Evolutionary conservation across 495 filamentous ascomycete genomes (phyloP), one percentile per base, ranked within the genome.

Genomic region (Xylaria acuta): DNA sequence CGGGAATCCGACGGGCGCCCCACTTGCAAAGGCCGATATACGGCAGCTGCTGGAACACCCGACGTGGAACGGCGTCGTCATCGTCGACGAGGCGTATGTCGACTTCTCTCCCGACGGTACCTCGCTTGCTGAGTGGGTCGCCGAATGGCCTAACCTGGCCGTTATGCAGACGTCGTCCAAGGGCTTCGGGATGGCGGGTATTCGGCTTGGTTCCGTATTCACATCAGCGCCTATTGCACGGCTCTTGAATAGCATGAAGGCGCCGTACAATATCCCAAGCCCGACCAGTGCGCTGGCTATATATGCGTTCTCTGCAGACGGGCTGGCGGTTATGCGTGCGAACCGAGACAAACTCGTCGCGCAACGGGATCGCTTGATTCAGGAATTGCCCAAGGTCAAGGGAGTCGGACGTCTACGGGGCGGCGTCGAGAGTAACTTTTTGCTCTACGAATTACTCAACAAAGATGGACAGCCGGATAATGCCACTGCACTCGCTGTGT

Each of bases 111-210:
- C 91, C 0, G 88, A 92, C 51, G 91, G 90, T 30, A 88, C 92
- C 41, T 93, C 90, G 78, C 86, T 98, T 22, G 96, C 96, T n/a
- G 92, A 97, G 79, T 97, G 92, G 93, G 95, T 96, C 11, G 86
- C 84, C 20, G 94, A 97, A 76, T 97, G 91, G 90, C 94, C 95
- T n/a, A 99, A 98, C 78, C 86, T 99, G 14, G 94, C 97, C 27
- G 94, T 99, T 45, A 96, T 98, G 94, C 96, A 99, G 84, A 98
- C 96, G 1, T 84, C 98, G 16, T 95, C 92, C 76, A 99, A 99
- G 81, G 96, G 93, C 0, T 99, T 99, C 76, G 96, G 96, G 2
- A 86, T 99, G 70, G 96, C 96, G 2, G 96, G 96, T 20, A 97
- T 98, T 76, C 87, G 96, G 5, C 81, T 94, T 1, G 92, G 92